A percentile compares a stretch with the other conserved stretches of the same genome.
Evolutionary conservation across 805 yeast species (phyloP).

Genomic region (Isabelozyma pseudorhagii): DNA sequence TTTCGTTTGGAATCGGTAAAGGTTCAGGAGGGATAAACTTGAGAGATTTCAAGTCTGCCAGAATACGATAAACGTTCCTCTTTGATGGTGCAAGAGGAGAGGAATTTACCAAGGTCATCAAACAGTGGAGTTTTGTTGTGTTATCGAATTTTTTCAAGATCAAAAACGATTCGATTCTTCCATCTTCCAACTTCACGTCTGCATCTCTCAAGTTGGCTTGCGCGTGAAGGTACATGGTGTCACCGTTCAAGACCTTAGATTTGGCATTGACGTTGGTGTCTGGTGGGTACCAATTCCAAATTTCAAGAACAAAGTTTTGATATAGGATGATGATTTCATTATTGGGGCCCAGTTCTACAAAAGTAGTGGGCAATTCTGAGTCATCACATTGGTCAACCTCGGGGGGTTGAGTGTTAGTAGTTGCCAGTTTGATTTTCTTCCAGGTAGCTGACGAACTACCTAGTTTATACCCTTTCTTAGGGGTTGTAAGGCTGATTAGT

Average conservation of each 20-base stretch:
- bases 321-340: constrained; percentile 32
- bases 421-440: constrained; percentile 37
- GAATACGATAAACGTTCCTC: not conserved
- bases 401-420: constrained; percentile 5
- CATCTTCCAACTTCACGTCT: not conserved
- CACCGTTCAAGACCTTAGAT: constrained; percentile 16
- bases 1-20: not conserved
- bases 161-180: not conserved
- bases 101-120: not conserved
- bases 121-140: not conserved
- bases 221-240: constrained; percentile 18
- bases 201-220: constrained; percentile 4
- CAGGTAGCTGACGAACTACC: constrained; percentile 43
- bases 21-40: not conserved
- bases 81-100: not conserved
- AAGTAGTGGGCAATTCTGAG: not conserved
- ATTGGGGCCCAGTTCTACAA: constrained; percentile 23
- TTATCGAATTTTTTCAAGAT: not conserved
- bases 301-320: constrained; percentile 14
- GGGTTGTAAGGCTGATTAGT: constrained; percentile 23
- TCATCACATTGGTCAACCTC: not conserved
- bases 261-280: not conserved
- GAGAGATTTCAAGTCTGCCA: not conserved
- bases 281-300: constrained; percentile 33
- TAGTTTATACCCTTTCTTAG: constrained; percentile 33